Conservation (phyloP, 495 filamentous ascomycete genomes). For the Bryoglossum gracile region DNA sequence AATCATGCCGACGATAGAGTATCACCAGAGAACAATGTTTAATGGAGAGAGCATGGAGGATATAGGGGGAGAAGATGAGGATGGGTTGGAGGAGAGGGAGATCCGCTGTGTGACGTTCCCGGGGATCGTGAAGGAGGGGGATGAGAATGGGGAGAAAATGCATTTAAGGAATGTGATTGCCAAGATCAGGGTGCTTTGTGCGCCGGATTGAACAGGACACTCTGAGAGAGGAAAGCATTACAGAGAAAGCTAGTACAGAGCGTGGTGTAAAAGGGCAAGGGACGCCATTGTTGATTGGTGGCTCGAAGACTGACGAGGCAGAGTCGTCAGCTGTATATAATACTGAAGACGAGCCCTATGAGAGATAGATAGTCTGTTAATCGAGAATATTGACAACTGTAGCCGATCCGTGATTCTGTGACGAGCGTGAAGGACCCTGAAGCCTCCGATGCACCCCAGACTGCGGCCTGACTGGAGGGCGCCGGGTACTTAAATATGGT, state of each 20-base stretch:
- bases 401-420: too few species aligned
- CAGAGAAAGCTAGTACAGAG: not conserved
- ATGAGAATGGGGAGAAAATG: constrained; percentile 45
- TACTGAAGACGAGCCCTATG: too few species aligned
- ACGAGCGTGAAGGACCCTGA: too few species aligned
- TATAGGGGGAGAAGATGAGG: constrained; percentile 49
- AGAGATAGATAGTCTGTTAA: too few species aligned
- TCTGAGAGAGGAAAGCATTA: not conserved
- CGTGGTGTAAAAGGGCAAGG: not conserved
- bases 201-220: constrained; percentile 31
- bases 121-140: constrained; percentile 45
- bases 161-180: constrained; percentile 48
- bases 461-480: too few species aligned
- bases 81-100: constrained; percentile 37
- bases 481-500: too few species aligned
- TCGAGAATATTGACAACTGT: too few species aligned
- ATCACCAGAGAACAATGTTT: constrained; percentile 41
- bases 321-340: too few species aligned
- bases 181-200: constrained; percentile 47
- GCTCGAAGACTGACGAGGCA: not conserved
- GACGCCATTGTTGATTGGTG: too few species aligned
- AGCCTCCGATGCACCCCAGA: too few species aligned
- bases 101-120: constrained; percentile 39
- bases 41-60: constrained; percentile 48
- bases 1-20: constrained; percentile 41